phyloP scores from a whole-genome alignment of 768 basidiomycete genomes.

The Calvatia gigantea region DNA sequence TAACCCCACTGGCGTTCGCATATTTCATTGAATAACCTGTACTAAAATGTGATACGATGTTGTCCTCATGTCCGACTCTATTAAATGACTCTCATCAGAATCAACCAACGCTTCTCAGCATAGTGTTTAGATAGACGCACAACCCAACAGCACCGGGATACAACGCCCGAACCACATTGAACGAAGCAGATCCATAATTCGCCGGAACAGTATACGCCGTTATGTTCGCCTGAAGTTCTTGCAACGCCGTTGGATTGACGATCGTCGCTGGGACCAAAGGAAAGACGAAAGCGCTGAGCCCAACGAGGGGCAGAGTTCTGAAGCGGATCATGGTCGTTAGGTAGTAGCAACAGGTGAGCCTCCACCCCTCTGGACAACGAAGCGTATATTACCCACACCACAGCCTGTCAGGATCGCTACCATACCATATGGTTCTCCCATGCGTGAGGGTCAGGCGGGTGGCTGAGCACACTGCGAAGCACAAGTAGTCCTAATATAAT shows the following conservation, averaged over 20 bases:
- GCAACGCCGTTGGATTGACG: constrained; percentile 12
- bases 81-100: not conserved
- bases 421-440: constrained; percentile 2
- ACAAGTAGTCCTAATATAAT: not conserved
- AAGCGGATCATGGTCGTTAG: not conserved
- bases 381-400: not conserved
- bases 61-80: constrained; percentile 21
- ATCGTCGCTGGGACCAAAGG: not conserved
- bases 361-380: not conserved
- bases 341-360: not conserved
- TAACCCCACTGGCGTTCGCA: constrained; percentile 21
- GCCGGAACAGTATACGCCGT: constrained; percentile 18
- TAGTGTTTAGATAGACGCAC: constrained; percentile 11
- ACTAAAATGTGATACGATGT: constrained; percentile 24
- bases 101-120: not conserved
- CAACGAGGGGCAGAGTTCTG: not conserved
- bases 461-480: not conserved
- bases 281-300: not conserved
- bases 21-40: constrained; percentile 21
- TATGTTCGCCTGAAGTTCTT: constrained; percentile 21
- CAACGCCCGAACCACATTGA: constrained; percentile 19
- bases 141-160: constrained; percentile 25
- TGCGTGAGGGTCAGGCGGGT: constrained; percentile 2
- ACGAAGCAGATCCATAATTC: constrained; percentile 21
- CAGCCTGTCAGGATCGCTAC: not conserved